These are phyloP conservation scores for Cymbopogon citratus DNA, from an alignment of 176 grass and related monocot species.

Conservation along the genomic window DNA sequence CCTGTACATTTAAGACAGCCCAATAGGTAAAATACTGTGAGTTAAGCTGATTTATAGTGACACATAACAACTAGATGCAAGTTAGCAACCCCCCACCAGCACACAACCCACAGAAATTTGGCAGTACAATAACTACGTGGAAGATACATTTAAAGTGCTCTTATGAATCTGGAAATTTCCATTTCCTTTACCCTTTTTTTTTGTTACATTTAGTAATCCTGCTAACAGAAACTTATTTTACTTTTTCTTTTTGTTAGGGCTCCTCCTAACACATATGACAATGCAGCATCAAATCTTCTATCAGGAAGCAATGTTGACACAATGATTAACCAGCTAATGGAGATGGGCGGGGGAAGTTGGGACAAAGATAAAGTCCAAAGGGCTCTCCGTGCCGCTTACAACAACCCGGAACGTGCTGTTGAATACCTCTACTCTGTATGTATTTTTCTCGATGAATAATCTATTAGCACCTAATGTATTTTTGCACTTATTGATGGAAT, in stretches of 20 bases:
- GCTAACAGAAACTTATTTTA: background rate
- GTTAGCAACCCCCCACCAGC: background rate
- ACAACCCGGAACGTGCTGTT: constrained; percentile 94
- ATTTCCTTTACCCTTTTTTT: constrained; percentile 1
- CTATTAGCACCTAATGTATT: too few species aligned
- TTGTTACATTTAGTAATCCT: background rate
- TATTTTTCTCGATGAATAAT: too few species aligned
- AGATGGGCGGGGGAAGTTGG: constrained; percentile 97
- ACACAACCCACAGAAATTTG: background rate
- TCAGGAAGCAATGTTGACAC: constrained; percentile 58
- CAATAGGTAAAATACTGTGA: background rate
- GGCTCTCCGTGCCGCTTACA: constrained; percentile 88
- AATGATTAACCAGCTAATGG: constrained; percentile 76
- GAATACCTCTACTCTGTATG: constrained; percentile 96
- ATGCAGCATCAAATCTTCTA: constrained; percentile 66
- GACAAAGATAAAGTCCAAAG: constrained; percentile 71
- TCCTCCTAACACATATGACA: constrained; percentile 41
- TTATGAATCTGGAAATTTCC: background rate
- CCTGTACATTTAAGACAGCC: background rate
- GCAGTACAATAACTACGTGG: background rate
- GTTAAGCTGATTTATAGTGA: background rate
- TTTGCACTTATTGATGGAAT: background rate
- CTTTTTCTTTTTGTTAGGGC: constrained; percentile 29
- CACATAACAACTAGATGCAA: background rate
- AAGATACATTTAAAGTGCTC: background rate